These are phyloP conservation scores for Salicornia ramosissima DNA, from an alignment of 148 eudicot species.

Conservation along the genomic window DNA sequence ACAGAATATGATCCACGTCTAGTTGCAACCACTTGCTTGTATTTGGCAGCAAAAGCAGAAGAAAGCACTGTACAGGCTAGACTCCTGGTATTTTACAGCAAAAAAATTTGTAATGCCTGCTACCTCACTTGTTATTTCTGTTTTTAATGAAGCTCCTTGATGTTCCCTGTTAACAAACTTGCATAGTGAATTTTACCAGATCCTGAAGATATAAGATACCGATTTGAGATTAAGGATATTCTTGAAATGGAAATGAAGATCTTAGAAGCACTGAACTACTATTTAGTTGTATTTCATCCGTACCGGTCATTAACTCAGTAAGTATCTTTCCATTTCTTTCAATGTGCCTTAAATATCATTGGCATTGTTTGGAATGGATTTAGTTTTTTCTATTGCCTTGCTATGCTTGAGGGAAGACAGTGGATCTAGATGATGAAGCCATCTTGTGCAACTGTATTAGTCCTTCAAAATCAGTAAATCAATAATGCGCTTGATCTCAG, in stretches of 20 bases:
- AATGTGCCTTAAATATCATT: background rate
- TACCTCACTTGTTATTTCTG: constrained; percentile 6
- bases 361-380: background rate
- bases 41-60: constrained; percentile 97
- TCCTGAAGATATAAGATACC: constrained; percentile 61
- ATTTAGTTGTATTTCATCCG: constrained; percentile 91
- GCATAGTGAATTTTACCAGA: constrained; percentile 41
- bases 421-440: background rate
- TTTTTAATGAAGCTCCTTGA: background rate
- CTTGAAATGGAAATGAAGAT: constrained; percentile 99
- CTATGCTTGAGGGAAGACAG: background rate
- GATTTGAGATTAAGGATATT: constrained; percentile 90
- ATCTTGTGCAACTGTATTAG: no score
- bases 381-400: background rate
- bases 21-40: constrained; percentile 88
- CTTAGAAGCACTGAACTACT: constrained; percentile 89
- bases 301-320: constrained; percentile 82
- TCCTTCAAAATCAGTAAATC: background rate
- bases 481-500: background rate
- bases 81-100: constrained; percentile 85
- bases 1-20: constrained; percentile 91
- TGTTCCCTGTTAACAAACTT: constrained; percentile 21
- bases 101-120: constrained; percentile 56
- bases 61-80: constrained; percentile 98
- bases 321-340: constrained; percentile 29